These are phyloP conservation scores for Torulaspora delbrueckii DNA, from an alignment of 805 yeast genomes.

Conservation along the genomic window DNA sequence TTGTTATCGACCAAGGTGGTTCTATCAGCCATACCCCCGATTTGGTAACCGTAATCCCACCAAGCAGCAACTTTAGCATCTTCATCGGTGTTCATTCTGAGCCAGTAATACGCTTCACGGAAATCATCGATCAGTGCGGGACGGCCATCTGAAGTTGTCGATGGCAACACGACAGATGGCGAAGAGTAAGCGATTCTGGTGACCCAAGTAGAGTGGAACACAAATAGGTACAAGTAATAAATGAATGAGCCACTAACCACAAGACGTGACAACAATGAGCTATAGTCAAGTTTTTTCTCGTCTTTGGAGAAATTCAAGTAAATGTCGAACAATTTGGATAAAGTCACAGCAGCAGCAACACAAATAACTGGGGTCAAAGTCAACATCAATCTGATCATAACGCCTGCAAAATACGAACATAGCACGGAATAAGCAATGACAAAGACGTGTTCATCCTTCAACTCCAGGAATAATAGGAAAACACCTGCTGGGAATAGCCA, in stretches of 20 bases:
- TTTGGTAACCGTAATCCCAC: slow-evolving; percentile 99
- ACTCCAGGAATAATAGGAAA: slow-evolving; percentile 81
- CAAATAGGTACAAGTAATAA: slow-evolving; percentile 74
- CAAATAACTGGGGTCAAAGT: slow-evolving; percentile 95
- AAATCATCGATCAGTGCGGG: slow-evolving; percentile 86
- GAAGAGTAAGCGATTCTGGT: slow-evolving; percentile 94
- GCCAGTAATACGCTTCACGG: slow-evolving; percentile 98
- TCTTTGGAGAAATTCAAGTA: slow-evolving; percentile 58
- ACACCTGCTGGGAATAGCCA: slow-evolving; percentile 99
- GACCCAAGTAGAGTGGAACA: slow-evolving; percentile 95
- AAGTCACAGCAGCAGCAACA: slow-evolving; percentile 84
- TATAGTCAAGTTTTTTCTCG: slow-evolving; percentile 18
- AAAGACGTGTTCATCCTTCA: slow-evolving; percentile 88
- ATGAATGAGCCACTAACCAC: slow-evolving; percentile 63
- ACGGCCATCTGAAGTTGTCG: slow-evolving; percentile 76
- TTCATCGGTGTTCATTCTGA: slow-evolving; percentile 94
- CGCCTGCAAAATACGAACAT: slow-evolving; percentile 97
- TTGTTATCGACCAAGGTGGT: slow-evolving; percentile 97
- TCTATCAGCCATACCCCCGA: slow-evolving; percentile 99
- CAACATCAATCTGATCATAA: slow-evolving; percentile 96
- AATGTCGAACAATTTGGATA: slow-evolving; percentile 77
- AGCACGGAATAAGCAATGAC: slow-evolving; percentile 88
- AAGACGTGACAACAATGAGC: slow-evolving; percentile 49
- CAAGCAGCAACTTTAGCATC: slow-evolving; percentile 96
- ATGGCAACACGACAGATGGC: slow-evolving; percentile 92